These are phyloP conservation scores for Phytophthora citricola DNA, from an alignment of 352 stramenopile species.

Conservation along the genomic window DNA sequence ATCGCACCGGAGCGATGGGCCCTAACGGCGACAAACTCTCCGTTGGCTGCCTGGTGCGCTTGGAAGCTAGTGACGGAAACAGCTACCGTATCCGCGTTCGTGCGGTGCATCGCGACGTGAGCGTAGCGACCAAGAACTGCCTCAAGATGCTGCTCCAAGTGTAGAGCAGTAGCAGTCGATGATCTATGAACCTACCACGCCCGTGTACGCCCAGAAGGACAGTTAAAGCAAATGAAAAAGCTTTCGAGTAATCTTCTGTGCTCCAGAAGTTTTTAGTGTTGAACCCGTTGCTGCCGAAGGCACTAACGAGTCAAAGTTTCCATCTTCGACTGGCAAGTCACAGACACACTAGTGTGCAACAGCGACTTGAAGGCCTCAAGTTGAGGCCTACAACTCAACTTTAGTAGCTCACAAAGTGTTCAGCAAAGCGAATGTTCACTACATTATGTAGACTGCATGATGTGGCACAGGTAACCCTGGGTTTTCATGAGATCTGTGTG, in stretches of 20 bases:
- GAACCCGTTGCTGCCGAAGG: slow-evolving; percentile 5
- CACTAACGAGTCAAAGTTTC: slow-evolving; percentile 7
- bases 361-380: slow-evolving; percentile 2
- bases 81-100: slow-evolving; percentile 92
- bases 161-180: slow-evolving; percentile 19
- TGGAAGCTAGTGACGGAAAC: slow-evolving; percentile 90
- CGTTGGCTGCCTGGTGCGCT: slow-evolving; percentile 91
- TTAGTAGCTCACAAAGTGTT: slow-evolving; percentile 2
- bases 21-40: slow-evolving; percentile 94
- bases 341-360: background rate
- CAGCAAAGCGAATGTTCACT: slow-evolving; percentile 2
- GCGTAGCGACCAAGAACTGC: slow-evolving; percentile 71
- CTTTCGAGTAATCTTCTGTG: background rate
- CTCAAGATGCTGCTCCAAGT: slow-evolving; percentile 61
- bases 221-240: slow-evolving; percentile 4
- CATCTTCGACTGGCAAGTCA: background rate
- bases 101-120: slow-evolving; percentile 91
- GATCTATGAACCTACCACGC: slow-evolving; percentile 16
- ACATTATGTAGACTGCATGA: no score
- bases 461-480: no score
- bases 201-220: slow-evolving; percentile 10
- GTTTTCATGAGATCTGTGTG: background rate
- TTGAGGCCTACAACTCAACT: slow-evolving; percentile 7
- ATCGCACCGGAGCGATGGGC: slow-evolving; percentile 90
- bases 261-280: background rate